Evolutionary conservation across 257 asterid species (phyloP).

Genomic region (Perilla frutescens): DNA sequence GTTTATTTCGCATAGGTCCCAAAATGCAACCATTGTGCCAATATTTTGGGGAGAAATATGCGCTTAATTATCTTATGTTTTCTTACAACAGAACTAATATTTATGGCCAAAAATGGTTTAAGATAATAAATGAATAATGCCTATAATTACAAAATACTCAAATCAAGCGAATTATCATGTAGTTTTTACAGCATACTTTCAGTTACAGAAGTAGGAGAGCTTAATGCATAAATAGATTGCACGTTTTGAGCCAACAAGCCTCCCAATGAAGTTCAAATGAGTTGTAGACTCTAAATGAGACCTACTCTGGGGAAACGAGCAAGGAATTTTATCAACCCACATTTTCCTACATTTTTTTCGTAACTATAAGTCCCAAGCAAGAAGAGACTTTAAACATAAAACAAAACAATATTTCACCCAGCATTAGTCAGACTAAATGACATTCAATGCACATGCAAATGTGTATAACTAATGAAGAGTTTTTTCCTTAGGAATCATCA

Average conservation of each 20-base stretch:
- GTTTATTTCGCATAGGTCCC: background rate
- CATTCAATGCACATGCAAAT: too few species aligned
- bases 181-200: background rate
- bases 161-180: slow-evolving; percentile 1
- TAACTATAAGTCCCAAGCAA: too few species aligned
- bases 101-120: background rate
- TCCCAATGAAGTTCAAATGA: background rate
- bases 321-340: too few species aligned
- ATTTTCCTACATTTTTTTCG: too few species aligned
- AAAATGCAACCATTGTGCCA: background rate
- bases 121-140: slow-evolving; percentile 16
- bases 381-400: too few species aligned
- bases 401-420: too few species aligned
- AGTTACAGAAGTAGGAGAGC: slow-evolving; percentile 4
- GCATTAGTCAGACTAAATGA: too few species aligned
- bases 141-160: background rate
- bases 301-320: background rate
- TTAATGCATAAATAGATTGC: background rate
- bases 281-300: background rate
- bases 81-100: background rate
- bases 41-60: background rate
- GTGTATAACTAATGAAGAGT: too few species aligned
- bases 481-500: too few species aligned
- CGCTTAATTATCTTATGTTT: background rate
- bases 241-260: background rate